Evolutionary conservation across 192 early-diverging fungal genomes (phyloP).

Genomic region (Backusella morwellensis): DNA sequence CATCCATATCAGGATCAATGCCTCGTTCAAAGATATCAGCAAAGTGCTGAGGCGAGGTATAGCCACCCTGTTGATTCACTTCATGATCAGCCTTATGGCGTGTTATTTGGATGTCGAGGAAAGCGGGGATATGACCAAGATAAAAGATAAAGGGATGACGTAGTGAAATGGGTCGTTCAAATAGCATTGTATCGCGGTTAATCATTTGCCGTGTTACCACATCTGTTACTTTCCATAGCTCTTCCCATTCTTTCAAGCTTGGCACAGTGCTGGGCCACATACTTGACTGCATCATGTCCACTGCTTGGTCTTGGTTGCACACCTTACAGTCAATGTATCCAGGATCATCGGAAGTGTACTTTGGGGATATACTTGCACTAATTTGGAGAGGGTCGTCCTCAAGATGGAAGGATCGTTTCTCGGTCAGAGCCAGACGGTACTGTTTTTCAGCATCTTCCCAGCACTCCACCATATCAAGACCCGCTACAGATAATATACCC

Average conservation of each 20-base stretch:
- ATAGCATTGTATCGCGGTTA: slow-evolving; percentile 43
- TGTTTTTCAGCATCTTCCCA: slow-evolving; percentile 55
- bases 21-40: slow-evolving; percentile 90
- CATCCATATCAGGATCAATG: slow-evolving; percentile 87
- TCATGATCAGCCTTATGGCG: slow-evolving; percentile 23
- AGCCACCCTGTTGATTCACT: background rate
- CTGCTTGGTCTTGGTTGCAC: background rate
- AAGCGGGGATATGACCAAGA: slow-evolving; percentile 78
- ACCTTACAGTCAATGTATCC: background rate
- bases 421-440: slow-evolving; percentile 57
- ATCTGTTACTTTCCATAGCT: slow-evolving; percentile 86
- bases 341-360: background rate
- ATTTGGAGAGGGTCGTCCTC: background rate
- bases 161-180: slow-evolving; percentile 75
- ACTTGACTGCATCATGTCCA: background rate
- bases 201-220: slow-evolving; percentile 64
- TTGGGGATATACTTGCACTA: background rate
- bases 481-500: slow-evolving; percentile 44
- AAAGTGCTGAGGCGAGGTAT: slow-evolving; percentile 62
- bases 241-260: slow-evolving; percentile 64
- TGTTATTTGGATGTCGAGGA: slow-evolving; percentile 63
- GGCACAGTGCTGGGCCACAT: slow-evolving; percentile 48
- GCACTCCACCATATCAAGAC: slow-evolving; percentile 42
- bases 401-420: slow-evolving; percentile 55
- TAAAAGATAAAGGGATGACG: slow-evolving; percentile 92